Evolutionary conservation across 179 eudicot species (phyloP).

Genomic region (Vitellaria paradoxa): DNA sequence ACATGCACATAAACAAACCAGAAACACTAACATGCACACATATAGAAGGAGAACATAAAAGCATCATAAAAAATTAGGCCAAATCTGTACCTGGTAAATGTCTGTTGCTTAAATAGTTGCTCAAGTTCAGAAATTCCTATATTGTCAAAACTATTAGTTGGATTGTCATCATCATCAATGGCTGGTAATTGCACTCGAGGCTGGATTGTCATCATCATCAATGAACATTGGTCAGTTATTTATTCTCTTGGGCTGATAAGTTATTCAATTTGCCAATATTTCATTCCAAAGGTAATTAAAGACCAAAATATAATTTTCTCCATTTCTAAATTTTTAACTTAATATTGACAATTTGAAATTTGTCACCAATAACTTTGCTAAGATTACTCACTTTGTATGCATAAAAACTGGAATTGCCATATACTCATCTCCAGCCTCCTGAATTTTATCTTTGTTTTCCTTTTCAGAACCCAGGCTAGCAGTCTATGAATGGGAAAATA

Average conservation of each 20-base stretch:
- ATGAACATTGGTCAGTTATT: background rate
- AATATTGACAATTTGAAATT: background rate
- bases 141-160: background rate
- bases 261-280: background rate
- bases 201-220: too few species aligned
- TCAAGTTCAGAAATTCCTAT: conserved; percentile 69
- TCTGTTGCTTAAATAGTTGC: conserved; percentile 65
- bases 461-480: conserved; percentile 57
- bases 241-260: background rate
- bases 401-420: conserved; percentile 79
- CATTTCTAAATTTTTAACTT: too few species aligned
- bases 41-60: background rate
- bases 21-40: background rate
- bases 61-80: background rate
- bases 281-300: background rate
- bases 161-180: conserved; percentile 17
- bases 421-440: conserved; percentile 69
- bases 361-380: background rate
- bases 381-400: conserved; percentile 65
- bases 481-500: conserved; percentile 52
- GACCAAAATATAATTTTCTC: too few species aligned
- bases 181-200: conserved; percentile 26
- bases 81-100: conserved; percentile 60
- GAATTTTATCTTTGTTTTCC: conserved; percentile 62
- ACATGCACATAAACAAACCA: background rate